Evolutionary conservation across 2,329 filamentous ascomycete genomes (phyloP).

Genomic region (Eutypella sp.): DNA sequence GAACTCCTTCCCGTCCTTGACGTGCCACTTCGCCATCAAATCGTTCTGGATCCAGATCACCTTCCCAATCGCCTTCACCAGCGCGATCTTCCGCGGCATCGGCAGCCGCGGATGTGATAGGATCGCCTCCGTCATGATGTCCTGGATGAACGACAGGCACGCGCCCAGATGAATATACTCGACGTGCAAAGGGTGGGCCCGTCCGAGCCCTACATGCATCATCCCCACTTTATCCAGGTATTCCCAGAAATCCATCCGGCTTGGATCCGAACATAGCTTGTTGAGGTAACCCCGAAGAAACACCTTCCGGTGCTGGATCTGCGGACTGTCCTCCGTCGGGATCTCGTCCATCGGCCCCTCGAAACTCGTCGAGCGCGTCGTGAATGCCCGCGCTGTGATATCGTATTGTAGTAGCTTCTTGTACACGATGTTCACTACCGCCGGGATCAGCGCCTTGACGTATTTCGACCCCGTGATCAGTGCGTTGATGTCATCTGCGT

Average conservation of each 20-base stretch:
- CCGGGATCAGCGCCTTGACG: slow-evolving; percentile 76
- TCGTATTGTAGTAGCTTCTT: slow-evolving; percentile 76
- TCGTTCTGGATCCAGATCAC: slow-evolving; percentile 88
- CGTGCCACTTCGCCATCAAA: slow-evolving; percentile 78
- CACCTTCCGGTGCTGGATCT: slow-evolving; percentile 73
- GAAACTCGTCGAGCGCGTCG: slow-evolving; percentile 56
- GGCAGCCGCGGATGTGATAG: slow-evolving; percentile 64
- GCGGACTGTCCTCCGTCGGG: slow-evolving; percentile 63
- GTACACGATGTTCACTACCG: slow-evolving; percentile 80
- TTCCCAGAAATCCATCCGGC: slow-evolving; percentile 73
- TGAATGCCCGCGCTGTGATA: slow-evolving; percentile 74
- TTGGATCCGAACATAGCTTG: slow-evolving; percentile 70
- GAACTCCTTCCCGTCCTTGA: slow-evolving; percentile 60
- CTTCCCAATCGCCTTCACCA: slow-evolving; percentile 73
- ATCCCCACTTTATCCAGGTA: slow-evolving; percentile 79
- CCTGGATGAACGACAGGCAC: slow-evolving; percentile 70
- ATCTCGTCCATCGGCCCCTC: slow-evolving; percentile 62
- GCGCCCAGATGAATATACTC: slow-evolving; percentile 76
- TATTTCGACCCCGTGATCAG: slow-evolving; percentile 67
- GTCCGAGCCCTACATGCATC: slow-evolving; percentile 76
- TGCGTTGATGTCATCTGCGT: slow-evolving; percentile 66
- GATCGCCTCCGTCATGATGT: slow-evolving; percentile 72
- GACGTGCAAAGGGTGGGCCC: slow-evolving; percentile 67
- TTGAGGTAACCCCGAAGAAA: slow-evolving; percentile 71
- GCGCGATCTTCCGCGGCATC: slow-evolving; percentile 63